Evolutionary conservation across 2,329 filamentous ascomycete genomes (phyloP).

Genomic region (Nothophaeocryptopus gaeumannii): DNA sequence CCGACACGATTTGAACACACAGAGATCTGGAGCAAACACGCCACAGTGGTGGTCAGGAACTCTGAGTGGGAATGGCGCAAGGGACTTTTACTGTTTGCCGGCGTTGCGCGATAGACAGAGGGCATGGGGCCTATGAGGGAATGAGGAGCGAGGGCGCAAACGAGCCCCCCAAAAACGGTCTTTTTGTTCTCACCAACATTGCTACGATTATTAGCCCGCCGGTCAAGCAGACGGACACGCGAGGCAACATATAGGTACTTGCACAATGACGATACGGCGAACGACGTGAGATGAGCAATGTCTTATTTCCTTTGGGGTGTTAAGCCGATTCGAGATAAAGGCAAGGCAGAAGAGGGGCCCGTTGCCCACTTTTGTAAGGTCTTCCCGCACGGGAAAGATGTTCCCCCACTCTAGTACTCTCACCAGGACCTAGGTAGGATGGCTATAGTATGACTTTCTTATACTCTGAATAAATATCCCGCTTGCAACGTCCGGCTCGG

Average conservation of each 20-base stretch:
- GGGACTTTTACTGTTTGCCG: not conserved
- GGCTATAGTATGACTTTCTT: no score
- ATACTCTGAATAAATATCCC: no score
- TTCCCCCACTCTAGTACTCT: no score
- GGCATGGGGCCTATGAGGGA: constrained; percentile 11
- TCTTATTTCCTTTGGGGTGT: not conserved
- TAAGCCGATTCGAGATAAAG: no score
- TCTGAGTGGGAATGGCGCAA: constrained; percentile 1
- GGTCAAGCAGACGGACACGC: constrained; percentile 9
- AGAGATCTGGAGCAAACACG: constrained; percentile 1
- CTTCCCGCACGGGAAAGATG: no score
- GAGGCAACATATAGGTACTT: constrained; percentile 13
- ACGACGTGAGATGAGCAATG: not conserved
- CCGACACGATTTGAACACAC: no score
- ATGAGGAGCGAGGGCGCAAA: constrained; percentile 7
- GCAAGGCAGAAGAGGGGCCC: no score
- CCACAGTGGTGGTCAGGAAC: constrained; percentile 1
- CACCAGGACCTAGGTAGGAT: no score
- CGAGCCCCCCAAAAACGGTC: not conserved
- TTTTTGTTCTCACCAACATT: constrained; percentile 11
- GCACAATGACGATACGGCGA: constrained; percentile 7
- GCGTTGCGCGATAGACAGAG: constrained; percentile 3
- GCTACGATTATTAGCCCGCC: constrained; percentile 13
- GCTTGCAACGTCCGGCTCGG: no score
- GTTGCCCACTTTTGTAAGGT: no score